A percentile compares a stretch with the other conserved stretches of the same genome.
These are phyloP conservation scores for Venturia carpophila DNA, from an alignment of 2,329 filamentous ascomycete species.

Conservation along the genomic window DNA sequence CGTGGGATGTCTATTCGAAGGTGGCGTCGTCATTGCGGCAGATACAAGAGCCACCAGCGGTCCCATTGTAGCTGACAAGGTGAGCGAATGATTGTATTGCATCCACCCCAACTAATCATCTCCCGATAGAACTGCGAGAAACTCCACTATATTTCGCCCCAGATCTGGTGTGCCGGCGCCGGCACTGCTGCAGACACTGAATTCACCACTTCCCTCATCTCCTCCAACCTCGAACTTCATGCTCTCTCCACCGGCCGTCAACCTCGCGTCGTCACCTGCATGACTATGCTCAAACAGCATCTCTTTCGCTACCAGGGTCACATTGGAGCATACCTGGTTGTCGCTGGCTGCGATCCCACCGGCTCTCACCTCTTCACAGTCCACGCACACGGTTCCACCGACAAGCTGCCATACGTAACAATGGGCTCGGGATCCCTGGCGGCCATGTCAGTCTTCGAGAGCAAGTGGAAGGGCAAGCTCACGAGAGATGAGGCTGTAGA, in stretches of 20 bases:
- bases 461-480: constrained; percentile 77
- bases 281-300: constrained; percentile 99
- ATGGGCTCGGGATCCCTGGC: constrained; percentile 96
- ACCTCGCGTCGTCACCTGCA: constrained; percentile 95
- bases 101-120: constrained; percentile 19
- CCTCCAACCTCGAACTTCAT: constrained; percentile 96
- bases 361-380: constrained; percentile 95
- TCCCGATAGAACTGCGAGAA: constrained; percentile 90
- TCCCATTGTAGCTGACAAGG: constrained; percentile 97
- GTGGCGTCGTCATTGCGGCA: constrained; percentile 95
- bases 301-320: constrained; percentile 97
- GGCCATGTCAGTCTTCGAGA: constrained; percentile 97
- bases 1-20: constrained; percentile 93
- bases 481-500: constrained; percentile 74
- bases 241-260: constrained; percentile 92
- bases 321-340: constrained; percentile 95
- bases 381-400: constrained; percentile 94
- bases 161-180: constrained; percentile 98
- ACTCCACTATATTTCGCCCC: constrained; percentile 95
- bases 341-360: constrained; percentile 93
- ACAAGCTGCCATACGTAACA: constrained; percentile 98
- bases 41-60: constrained; percentile 96
- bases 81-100: constrained; percentile 27
- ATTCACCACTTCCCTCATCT: constrained; percentile 97
- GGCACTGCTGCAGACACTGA: constrained; percentile 97